phyloP scores from a whole-genome alignment of 2,329 filamentous ascomycete genomes.

The Phoma sp. region DNA sequence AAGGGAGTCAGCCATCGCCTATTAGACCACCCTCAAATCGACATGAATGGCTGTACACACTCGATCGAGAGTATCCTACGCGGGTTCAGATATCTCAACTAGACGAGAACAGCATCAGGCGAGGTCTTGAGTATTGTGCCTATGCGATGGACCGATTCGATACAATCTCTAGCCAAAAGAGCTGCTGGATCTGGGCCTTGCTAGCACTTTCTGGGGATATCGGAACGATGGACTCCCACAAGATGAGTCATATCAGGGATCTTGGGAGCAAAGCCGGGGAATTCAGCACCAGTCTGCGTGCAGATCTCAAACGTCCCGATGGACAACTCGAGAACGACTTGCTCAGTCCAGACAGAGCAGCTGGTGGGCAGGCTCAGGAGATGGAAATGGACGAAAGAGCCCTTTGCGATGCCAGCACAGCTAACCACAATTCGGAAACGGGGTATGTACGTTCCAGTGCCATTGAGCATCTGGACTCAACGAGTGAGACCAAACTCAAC shows the following conservation, averaged over 20 bases:
- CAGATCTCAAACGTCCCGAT: conserved; percentile 7
- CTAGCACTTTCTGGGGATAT: conserved; percentile 76
- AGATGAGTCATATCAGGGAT: conserved; percentile 79
- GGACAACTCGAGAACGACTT: conserved; percentile 1
- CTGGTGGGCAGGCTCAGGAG: background rate
- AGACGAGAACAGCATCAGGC: conserved; percentile 70
- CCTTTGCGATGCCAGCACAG: background rate
- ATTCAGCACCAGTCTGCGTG: conserved; percentile 54
- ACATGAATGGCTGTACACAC: conserved; percentile 42
- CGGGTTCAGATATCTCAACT: conserved; percentile 61
- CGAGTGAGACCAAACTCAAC: background rate
- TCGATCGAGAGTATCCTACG: conserved; percentile 51
- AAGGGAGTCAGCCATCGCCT: conserved; percentile 4
- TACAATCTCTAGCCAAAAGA: conserved; percentile 70
- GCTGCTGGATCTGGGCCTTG: conserved; percentile 85
- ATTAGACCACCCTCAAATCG: conserved; percentile 43
- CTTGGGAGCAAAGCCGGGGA: conserved; percentile 78
- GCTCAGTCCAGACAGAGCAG: background rate
- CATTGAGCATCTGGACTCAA: background rate
- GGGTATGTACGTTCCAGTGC: conserved; percentile 1
- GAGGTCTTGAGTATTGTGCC: conserved; percentile 68
- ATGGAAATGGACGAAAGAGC: background rate
- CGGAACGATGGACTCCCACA: conserved; percentile 76
- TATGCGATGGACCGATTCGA: conserved; percentile 69
- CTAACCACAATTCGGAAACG: background rate